Evolutionary conservation across 2,329 filamentous ascomycete species (phyloP).

Genomic region (Colletotrichum chrysophilum): DNA sequence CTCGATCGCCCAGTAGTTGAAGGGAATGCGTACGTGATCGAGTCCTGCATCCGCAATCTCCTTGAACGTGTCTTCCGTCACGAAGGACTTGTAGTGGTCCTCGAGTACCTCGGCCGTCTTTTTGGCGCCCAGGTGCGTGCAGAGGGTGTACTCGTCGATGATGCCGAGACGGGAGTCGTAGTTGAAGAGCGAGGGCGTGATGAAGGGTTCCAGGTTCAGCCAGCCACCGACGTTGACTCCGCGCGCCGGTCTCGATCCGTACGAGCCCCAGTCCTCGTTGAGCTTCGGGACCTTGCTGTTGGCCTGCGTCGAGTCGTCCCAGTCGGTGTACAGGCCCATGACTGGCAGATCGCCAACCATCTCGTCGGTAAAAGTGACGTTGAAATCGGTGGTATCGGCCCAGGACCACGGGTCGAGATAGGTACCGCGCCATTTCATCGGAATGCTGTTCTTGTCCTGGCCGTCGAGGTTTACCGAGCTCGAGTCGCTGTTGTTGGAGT

Average conservation of each 20-base stretch:
- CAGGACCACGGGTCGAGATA: constrained; percentile 90
- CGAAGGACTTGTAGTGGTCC: constrained; percentile 88
- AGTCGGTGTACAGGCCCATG: constrained; percentile 85
- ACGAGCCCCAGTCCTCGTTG: constrained; percentile 76
- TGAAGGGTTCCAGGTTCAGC: constrained; percentile 93
- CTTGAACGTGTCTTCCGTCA: constrained; percentile 82
- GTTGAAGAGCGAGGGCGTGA: constrained; percentile 89
- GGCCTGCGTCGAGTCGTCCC: constrained; percentile 81
- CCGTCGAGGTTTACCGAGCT: constrained; percentile 48
- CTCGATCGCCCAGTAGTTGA: constrained; percentile 91
- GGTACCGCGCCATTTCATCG: constrained; percentile 71
- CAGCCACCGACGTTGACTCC: constrained; percentile 95
- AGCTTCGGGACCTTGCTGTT: constrained; percentile 84
- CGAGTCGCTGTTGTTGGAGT: constrained; percentile 34
- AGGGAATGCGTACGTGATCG: constrained; percentile 96
- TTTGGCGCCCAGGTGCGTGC: constrained; percentile 69
- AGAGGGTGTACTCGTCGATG: constrained; percentile 88
- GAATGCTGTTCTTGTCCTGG: constrained; percentile 62
- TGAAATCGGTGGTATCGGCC: constrained; percentile 90
- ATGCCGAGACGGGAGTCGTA: constrained; percentile 68
- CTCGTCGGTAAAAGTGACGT: constrained; percentile 87
- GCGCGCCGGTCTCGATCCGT: constrained; percentile 78
- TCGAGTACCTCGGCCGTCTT: constrained; percentile 75
- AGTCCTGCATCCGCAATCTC: constrained; percentile 88
- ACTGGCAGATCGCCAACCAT: constrained; percentile 87